phyloP scores from a whole-genome alignment of 2,329 filamentous ascomycete species.

The Aureobasidium sp. region DNA sequence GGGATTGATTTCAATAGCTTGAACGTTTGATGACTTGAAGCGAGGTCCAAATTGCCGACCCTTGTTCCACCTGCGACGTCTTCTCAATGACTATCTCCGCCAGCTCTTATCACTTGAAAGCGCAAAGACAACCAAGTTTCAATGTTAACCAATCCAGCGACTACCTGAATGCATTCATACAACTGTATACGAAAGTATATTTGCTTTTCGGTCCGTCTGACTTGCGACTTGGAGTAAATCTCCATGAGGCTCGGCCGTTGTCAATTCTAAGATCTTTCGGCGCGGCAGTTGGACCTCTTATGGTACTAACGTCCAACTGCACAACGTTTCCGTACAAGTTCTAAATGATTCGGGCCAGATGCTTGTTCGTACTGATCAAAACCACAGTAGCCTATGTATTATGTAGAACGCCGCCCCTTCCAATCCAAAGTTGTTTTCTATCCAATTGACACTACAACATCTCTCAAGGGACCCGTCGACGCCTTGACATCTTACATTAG shows the following conservation, averaged over 20 bases:
- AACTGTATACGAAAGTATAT: neutral
- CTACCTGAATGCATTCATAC: too few species aligned
- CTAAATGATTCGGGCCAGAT: neutral
- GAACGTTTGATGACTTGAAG: neutral
- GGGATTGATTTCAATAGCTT: conserved; percentile 2
- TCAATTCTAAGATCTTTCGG: neutral
- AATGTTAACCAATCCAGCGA: neutral
- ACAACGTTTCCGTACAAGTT: neutral
- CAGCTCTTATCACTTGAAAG: neutral
- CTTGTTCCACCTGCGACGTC: neutral
- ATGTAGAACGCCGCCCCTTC: neutral
- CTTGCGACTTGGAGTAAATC: neutral
- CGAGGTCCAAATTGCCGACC: neutral
- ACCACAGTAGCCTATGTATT: neutral
- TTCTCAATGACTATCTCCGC: neutral
- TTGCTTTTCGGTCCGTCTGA: too few species aligned
- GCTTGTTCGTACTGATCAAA: neutral
- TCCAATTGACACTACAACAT: neutral
- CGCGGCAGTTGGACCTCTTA: neutral
- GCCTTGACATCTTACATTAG: neutral
- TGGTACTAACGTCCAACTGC: neutral
- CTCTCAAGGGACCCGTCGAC: neutral
- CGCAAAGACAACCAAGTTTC: neutral
- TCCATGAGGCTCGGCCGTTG: neutral
- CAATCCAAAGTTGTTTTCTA: neutral